Conservation (phyloP, 2,329 filamentous ascomycete species). For the Colletotrichum chrysophilum region DNA sequence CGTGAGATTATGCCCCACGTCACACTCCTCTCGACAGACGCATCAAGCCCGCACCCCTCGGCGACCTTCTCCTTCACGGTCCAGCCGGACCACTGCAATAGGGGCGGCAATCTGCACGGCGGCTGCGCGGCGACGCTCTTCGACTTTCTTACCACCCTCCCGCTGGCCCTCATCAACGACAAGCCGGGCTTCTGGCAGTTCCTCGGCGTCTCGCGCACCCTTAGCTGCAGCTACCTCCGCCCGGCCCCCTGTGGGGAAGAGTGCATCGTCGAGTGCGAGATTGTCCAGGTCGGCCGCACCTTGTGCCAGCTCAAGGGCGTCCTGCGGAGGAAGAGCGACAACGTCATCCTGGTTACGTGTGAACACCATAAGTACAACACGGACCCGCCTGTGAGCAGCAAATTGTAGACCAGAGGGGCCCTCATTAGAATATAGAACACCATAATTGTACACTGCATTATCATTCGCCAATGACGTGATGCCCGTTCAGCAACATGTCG, state of each 20-base stretch:
- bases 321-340: slow-evolving; percentile 59
- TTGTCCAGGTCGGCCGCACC: slow-evolving; percentile 62
- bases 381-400: slow-evolving; percentile 45
- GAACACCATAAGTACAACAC: slow-evolving; percentile 71
- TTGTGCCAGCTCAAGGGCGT: slow-evolving; percentile 58
- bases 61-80: slow-evolving; percentile 55
- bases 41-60: slow-evolving; percentile 38
- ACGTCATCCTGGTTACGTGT: slow-evolving; percentile 59
- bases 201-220: slow-evolving; percentile 68
- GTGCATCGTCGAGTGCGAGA: slow-evolving; percentile 60
- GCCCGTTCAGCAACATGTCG: slow-evolving; percentile 6
- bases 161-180: slow-evolving; percentile 57
- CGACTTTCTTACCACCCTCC: slow-evolving; percentile 67
- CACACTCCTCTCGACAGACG: slow-evolving; percentile 40
- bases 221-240: slow-evolving; percentile 71
- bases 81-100: slow-evolving; percentile 57
- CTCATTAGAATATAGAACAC: background rate
- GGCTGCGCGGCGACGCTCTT: slow-evolving; percentile 71
- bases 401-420: slow-evolving; percentile 21
- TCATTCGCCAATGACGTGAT: background rate
- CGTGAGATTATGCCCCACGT: slow-evolving; percentile 45
- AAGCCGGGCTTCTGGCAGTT: slow-evolving; percentile 65
- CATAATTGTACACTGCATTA: background rate
- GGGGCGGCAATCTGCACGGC: slow-evolving; percentile 61
- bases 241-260: slow-evolving; percentile 59